phyloP scores from a whole-genome alignment of 2,329 filamentous ascomycete species.

The Ceratocystiopsis brevicomis region DNA sequence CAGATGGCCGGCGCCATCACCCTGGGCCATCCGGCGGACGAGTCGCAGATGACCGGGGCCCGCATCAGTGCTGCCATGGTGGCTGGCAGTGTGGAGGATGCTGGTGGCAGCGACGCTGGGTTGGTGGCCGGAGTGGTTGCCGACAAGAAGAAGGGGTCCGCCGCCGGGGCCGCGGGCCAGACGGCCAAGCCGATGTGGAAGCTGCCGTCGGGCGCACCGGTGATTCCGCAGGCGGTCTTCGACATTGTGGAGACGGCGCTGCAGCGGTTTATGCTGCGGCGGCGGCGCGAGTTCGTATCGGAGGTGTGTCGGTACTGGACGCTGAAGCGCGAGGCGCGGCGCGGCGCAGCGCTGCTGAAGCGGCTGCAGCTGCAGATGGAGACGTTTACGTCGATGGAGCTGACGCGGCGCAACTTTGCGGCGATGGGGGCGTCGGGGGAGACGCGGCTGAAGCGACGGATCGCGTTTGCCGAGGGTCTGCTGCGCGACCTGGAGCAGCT shows the following conservation, averaged over 20 bases:
- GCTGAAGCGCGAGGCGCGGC: conserved; percentile 76
- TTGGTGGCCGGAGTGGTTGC: not conserved
- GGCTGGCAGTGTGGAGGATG: no score
- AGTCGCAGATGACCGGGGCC: conserved; percentile 65
- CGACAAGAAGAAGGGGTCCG: conserved; percentile 51
- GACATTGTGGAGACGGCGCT: conserved; percentile 72
- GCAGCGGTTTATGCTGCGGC: conserved; percentile 58
- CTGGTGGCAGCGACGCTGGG: no score
- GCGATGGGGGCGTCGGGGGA: conserved; percentile 77
- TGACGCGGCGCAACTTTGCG: conserved; percentile 88
- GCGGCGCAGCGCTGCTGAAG: conserved; percentile 82
- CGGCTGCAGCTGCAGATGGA: conserved; percentile 88
- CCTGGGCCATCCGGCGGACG: conserved; percentile 53
- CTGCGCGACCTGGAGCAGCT: conserved; percentile 62
- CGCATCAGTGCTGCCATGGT: conserved; percentile 53
- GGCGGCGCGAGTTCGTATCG: conserved; percentile 79
- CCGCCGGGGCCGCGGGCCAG: conserved; percentile 14
- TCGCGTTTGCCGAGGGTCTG: conserved; percentile 68
- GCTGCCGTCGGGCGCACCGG: conserved; percentile 79
- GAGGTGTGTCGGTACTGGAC: conserved; percentile 98
- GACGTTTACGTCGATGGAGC: conserved; percentile 91
- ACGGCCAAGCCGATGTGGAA: conserved; percentile 63
- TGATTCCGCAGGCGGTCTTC: conserved; percentile 77
- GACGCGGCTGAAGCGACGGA: conserved; percentile 57
- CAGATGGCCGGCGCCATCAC: conserved; percentile 51